phyloP scores from a whole-genome alignment of 495 filamentous ascomycete species.

The Neurospora sublineolata region DNA sequence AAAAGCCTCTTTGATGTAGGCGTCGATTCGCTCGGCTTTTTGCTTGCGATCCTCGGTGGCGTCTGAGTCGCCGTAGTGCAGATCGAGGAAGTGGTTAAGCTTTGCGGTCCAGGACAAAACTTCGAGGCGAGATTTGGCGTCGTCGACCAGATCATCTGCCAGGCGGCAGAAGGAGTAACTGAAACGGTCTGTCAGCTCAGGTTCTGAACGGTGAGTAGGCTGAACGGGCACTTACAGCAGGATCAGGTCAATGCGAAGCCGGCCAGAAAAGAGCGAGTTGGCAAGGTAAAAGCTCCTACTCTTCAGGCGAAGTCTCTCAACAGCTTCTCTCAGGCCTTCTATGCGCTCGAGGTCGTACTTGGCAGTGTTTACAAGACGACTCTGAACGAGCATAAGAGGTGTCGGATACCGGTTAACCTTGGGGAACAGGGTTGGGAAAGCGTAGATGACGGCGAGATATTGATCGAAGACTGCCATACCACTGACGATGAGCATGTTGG shows the following conservation, averaged over 20 bases:
- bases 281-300: slow-evolving; percentile 61
- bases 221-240: slow-evolving; percentile 32
- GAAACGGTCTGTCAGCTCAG: slow-evolving; percentile 4
- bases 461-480: slow-evolving; percentile 55
- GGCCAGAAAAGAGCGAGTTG: slow-evolving; percentile 49
- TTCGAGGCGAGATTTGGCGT: slow-evolving; percentile 33
- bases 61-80: slow-evolving; percentile 17
- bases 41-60: neutral
- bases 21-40: slow-evolving; percentile 6
- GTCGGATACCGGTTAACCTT: slow-evolving; percentile 29
- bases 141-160: slow-evolving; percentile 57
- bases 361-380: slow-evolving; percentile 28
- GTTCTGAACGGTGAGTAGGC: neutral
- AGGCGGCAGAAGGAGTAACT: slow-evolving; percentile 63
- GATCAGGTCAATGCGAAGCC: slow-evolving; percentile 53
- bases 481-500: slow-evolving; percentile 52
- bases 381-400: slow-evolving; percentile 32
- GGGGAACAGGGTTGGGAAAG: slow-evolving; percentile 41
- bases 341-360: slow-evolving; percentile 42
- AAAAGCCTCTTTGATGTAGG: slow-evolving; percentile 33
- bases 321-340: slow-evolving; percentile 42
- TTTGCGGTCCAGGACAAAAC: slow-evolving; percentile 39
- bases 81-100: slow-evolving; percentile 39
- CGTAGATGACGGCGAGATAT: slow-evolving; percentile 43
- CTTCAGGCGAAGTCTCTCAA: slow-evolving; percentile 40